Evolutionary conservation across 192 early-diverging fungal genomes (phyloP).

Genomic region (Backusella tuberculispora): DNA sequence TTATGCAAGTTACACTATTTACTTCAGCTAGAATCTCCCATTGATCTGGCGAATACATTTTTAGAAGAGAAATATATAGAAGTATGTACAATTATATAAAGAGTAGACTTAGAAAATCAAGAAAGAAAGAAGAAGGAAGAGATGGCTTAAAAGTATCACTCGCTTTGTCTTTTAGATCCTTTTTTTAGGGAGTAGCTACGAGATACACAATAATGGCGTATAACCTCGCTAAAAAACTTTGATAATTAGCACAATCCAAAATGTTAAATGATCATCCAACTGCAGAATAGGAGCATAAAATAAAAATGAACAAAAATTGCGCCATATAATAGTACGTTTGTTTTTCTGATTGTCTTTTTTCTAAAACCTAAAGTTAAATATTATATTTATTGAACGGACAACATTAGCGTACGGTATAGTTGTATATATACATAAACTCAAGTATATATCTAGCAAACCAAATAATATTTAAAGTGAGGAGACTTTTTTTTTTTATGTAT

Average conservation of each 20-base stretch:
- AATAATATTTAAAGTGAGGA: background rate
- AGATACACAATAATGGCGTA: background rate
- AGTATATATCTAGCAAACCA: background rate
- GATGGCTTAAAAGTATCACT: background rate
- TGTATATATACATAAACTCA: no score
- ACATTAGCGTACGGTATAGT: no score
- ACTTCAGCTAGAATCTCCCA: conserved; percentile 44
- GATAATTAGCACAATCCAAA: background rate
- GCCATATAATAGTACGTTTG: background rate
- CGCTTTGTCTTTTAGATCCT: background rate
- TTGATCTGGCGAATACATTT: conserved; percentile 43
- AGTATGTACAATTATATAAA: background rate
- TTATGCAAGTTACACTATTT: conserved; percentile 47
- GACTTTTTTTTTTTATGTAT: background rate
- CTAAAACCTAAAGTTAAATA: no score
- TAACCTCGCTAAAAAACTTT: background rate
- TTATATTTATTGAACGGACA: no score
- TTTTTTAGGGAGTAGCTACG: background rate
- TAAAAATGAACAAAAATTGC: background rate
- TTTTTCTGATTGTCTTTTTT: no score
- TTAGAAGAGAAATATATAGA: background rate
- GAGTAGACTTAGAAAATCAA: background rate
- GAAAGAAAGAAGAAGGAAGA: background rate
- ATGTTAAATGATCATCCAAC: conserved; percentile 2
- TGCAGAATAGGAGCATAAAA: conserved; percentile 4